phyloP scores from a whole-genome alignment of 1,139 yeast genomes.

The Waltiozyma sp. region DNA sequence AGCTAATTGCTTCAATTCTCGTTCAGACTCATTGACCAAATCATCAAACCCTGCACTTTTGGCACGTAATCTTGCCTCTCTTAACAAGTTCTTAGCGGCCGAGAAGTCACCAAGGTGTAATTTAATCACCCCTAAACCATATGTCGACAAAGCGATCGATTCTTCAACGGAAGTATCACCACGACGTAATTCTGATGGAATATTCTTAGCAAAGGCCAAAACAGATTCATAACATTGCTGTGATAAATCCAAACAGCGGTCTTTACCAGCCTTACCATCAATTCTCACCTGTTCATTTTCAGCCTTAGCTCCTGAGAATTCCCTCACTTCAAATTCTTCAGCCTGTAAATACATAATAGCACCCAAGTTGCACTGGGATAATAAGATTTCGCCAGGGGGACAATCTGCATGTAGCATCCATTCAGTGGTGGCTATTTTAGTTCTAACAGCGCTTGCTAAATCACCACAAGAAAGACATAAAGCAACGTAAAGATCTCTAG shows the following conservation, averaged over 20 bases:
- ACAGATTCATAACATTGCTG: slow-evolving; percentile 42
- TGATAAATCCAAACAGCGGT: slow-evolving; percentile 34
- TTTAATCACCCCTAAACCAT: slow-evolving; percentile 74
- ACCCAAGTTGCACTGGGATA: slow-evolving; percentile 64
- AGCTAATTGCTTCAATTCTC: slow-evolving; percentile 44
- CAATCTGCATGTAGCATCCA: slow-evolving; percentile 68
- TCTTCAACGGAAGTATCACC: slow-evolving; percentile 40
- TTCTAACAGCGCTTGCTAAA: slow-evolving; percentile 46
- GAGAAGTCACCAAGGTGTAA: slow-evolving; percentile 43
- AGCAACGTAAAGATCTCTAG: slow-evolving; percentile 61
- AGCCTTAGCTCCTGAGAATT: slow-evolving; percentile 22
- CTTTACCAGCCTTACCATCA: slow-evolving; percentile 24
- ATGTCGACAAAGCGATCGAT: slow-evolving; percentile 69
- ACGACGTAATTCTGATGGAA: slow-evolving; percentile 30
- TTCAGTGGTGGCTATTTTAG: slow-evolving; percentile 57
- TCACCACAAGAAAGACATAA: slow-evolving; percentile 60
- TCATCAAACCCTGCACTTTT: slow-evolving; percentile 56
- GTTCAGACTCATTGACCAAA: slow-evolving; percentile 53
- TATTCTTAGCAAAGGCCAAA: slow-evolving; percentile 39
- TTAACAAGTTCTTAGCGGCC: slow-evolving; percentile 45
- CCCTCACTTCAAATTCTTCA: slow-evolving; percentile 49
- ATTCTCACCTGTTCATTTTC: slow-evolving; percentile 18
- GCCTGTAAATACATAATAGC: slow-evolving; percentile 62
- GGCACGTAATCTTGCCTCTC: slow-evolving; percentile 66
- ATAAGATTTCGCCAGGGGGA: slow-evolving; percentile 51